Evolutionary conservation across 2,329 filamentous ascomycete genomes (phyloP).

Genomic region (Fusarium sp.): DNA sequence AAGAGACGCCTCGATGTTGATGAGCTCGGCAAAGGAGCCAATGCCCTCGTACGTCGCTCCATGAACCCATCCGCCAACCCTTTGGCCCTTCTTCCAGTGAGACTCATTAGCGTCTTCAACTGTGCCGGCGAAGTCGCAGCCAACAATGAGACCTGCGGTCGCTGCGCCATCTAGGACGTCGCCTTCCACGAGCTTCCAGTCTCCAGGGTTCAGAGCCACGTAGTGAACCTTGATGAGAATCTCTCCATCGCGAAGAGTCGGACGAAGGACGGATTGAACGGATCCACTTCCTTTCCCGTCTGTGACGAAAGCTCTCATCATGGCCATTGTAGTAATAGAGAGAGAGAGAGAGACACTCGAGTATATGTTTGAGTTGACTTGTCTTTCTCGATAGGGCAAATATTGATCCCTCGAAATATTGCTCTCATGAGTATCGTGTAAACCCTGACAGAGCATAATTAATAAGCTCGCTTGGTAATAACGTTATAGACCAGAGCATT

Average conservation of each 20-base stretch:
- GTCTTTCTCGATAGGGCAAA: too few species aligned
- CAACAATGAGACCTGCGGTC: neutral
- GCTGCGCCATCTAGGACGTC: neutral
- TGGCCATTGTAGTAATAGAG: neutral
- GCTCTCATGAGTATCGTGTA: neutral
- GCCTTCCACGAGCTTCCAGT: constrained; percentile 16
- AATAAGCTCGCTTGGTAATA: neutral
- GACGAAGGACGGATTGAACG: neutral
- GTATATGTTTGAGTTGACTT: fast-evolving
- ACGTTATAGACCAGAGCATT: neutral
- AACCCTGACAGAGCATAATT: neutral
- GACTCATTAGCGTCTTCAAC: neutral
- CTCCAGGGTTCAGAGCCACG: constrained; percentile 3
- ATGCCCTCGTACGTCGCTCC: neutral
- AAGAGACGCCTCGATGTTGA: neutral
- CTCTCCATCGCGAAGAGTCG: neutral
- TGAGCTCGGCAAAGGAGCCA: constrained; percentile 1
- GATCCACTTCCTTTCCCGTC: neutral
- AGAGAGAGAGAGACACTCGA: too few species aligned
- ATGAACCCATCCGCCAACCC: constrained; percentile 13
- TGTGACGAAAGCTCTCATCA: constrained; percentile 10
- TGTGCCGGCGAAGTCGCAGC: constrained; percentile 7
- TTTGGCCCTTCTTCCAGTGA: neutral
- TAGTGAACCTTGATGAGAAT: constrained; percentile 9
- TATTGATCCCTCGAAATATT: neutral